phyloP scores from a whole-genome alignment of 768 basidiomycete genomes.

The Leucocoprinus birnbaumii region DNA sequence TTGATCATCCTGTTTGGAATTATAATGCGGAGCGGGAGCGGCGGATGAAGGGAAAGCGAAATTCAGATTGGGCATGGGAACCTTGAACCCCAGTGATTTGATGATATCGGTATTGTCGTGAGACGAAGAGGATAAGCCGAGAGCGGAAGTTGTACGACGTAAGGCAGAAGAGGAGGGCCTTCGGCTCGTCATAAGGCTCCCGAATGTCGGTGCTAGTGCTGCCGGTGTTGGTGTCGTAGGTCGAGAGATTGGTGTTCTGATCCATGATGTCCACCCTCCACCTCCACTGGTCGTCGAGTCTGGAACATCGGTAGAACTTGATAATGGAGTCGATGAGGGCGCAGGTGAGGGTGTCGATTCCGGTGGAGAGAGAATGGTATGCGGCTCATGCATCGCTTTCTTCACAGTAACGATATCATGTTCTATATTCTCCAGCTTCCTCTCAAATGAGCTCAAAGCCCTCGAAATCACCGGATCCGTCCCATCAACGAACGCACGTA shows the following conservation, averaged over 20 bases:
- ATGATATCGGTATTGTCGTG: background rate
- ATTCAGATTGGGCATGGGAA: background rate
- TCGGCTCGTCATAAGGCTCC: slow-evolving; percentile 2
- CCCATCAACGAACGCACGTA: slow-evolving; percentile 54
- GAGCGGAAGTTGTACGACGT: background rate
- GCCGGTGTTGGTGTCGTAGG: background rate
- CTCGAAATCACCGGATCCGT: slow-evolving; percentile 43
- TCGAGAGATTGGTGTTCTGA: background rate
- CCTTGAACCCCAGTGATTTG: background rate
- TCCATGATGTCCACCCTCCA: slow-evolving; percentile 4
- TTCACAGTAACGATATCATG: slow-evolving; percentile 77
- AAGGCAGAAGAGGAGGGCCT: background rate
- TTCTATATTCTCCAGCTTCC: slow-evolving; percentile 71
- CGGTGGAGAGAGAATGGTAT: background rate
- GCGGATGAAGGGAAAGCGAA: background rate
- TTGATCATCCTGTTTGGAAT: no score
- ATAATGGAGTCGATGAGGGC: no score
- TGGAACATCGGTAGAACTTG: no score
- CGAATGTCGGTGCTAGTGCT: background rate
- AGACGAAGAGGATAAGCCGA: background rate
- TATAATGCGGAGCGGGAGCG: no score
- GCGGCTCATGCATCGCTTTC: slow-evolving; percentile 46
- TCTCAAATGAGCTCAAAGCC: slow-evolving; percentile 41
- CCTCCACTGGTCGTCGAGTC: background rate
- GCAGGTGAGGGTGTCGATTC: no score